These are phyloP conservation scores for Stephania yunnanensis DNA, from an alignment of 164 flowering plant genomes.

Conservation along the genomic window DNA sequence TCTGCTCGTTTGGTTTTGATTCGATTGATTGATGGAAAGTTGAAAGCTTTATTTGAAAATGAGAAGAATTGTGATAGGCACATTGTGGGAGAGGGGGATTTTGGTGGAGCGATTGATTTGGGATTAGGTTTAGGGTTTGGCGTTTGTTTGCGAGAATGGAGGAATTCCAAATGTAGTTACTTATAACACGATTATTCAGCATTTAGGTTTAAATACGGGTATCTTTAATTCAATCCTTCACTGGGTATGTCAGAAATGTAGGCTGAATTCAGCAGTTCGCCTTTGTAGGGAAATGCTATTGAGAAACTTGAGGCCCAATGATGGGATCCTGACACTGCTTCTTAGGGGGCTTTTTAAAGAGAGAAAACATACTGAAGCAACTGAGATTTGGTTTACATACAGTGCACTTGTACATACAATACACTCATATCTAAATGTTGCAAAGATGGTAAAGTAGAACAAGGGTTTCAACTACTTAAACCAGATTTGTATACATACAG, in stretches of 20 bases:
- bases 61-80: constrained; percentile 24
- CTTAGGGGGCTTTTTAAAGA: constrained; percentile 43
- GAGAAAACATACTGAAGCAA: constrained; percentile 41
- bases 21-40: constrained; percentile 58
- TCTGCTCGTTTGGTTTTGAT: constrained; percentile 57
- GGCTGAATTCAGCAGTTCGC: constrained; percentile 42
- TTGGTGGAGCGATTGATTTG: too few species aligned
- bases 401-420: too few species aligned
- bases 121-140: constrained; percentile 25
- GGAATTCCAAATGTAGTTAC: too few species aligned
- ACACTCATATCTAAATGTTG: constrained; percentile 48
- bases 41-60: constrained; percentile 27
- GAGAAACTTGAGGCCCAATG: constrained; percentile 53
- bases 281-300: constrained; percentile 48
- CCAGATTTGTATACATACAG: constrained; percentile 56
- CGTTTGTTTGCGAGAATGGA: constrained; percentile 56
- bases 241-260: constrained; percentile 35
- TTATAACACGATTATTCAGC: constrained; percentile 62
- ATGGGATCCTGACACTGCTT: constrained; percentile 44
- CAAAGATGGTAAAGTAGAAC: constrained; percentile 47
- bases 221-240: constrained; percentile 38
- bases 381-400: constrained; percentile 52
- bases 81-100: too few species aligned
- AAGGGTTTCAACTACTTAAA: constrained; percentile 45
- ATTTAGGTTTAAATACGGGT: constrained; percentile 33